These are phyloP conservation scores for Purpureocillium lavendulum DNA, from an alignment of 2,329 filamentous ascomycete species.

Conservation along the genomic window DNA sequence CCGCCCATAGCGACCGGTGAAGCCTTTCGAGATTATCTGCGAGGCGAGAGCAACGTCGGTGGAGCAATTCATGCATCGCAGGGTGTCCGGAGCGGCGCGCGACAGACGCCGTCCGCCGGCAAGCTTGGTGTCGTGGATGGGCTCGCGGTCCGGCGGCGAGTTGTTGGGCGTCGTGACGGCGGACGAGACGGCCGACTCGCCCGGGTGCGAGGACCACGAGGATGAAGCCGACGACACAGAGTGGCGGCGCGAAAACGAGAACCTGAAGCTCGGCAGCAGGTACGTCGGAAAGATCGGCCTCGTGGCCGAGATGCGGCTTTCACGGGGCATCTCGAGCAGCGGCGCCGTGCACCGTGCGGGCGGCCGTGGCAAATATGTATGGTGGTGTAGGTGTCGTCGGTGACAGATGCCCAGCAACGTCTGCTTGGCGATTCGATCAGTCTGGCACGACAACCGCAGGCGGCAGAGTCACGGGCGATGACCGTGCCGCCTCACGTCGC, in stretches of 20 bases:
- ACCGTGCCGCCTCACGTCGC: no score
- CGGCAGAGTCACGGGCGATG: no score
- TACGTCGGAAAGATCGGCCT: slow-evolving; percentile 40
- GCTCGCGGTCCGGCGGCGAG: slow-evolving; percentile 13
- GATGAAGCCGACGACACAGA: slow-evolving; percentile 24
- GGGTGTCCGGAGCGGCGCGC: slow-evolving; percentile 41
- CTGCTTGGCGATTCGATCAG: no score
- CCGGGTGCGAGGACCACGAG: slow-evolving; percentile 19
- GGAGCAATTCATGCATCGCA: slow-evolving; percentile 51
- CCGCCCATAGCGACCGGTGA: slow-evolving; percentile 56
- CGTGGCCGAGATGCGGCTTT: slow-evolving; percentile 30
- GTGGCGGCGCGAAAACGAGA: slow-evolving; percentile 37
- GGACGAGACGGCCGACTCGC: slow-evolving; percentile 17
- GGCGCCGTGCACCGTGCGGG: no score
- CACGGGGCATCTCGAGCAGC: slow-evolving; percentile 1
- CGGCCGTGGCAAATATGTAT: no score
- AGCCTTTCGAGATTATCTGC: slow-evolving; percentile 58
- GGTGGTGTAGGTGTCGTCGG: no score
- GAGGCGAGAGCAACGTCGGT: slow-evolving; percentile 51
- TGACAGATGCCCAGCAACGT: no score
- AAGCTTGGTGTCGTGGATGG: slow-evolving; percentile 6
- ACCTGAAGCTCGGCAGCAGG: slow-evolving; percentile 41
- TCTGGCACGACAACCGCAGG: no score
- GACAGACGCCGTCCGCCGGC: slow-evolving; percentile 22
- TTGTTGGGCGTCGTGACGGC: slow-evolving; percentile 17